These are phyloP conservation scores for Detonula confervacea DNA, from an alignment of 352 stramenopile genomes.

Conservation along the genomic window DNA sequence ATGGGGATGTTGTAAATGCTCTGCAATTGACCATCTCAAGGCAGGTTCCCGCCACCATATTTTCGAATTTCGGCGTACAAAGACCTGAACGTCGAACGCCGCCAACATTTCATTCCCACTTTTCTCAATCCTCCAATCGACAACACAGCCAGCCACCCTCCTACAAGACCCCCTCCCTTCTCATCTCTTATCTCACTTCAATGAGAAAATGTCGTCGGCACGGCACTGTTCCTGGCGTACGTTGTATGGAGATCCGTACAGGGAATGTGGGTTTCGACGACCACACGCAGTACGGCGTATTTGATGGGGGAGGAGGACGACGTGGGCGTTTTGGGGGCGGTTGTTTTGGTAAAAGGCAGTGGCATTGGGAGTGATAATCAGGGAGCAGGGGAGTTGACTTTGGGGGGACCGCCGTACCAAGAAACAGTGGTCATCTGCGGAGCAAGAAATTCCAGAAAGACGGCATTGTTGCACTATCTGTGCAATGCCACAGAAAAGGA, in stretches of 20 bases:
- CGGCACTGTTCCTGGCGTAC: conserved; percentile 48
- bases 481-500: conserved; percentile 7
- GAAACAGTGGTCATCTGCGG: conserved; percentile 71
- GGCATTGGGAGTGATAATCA: conserved; percentile 11
- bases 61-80: too few species aligned
- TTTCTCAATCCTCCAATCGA: too few species aligned
- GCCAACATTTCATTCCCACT: too few species aligned
- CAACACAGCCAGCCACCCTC: too few species aligned
- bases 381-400: not conserved
- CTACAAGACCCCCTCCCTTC: too few species aligned
- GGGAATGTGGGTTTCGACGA: conserved; percentile 36
- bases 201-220: too few species aligned
- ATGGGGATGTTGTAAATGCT: too few species aligned
- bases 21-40: too few species aligned
- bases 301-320: conserved; percentile 25
- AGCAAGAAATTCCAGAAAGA: conserved; percentile 64
- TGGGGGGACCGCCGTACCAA: conserved; percentile 39
- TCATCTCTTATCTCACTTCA: too few species aligned
- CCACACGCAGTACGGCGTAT: conserved; percentile 45
- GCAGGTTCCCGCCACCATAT: too few species aligned
- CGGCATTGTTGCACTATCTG: conserved; percentile 65
- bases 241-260: conserved; percentile 27
- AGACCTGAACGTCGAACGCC: too few species aligned
- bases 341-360: not conserved
- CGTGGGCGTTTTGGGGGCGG: conserved; percentile 30